phyloP scores from a whole-genome alignment of 331 rosid species.

The Pyrus hybrid region DNA sequence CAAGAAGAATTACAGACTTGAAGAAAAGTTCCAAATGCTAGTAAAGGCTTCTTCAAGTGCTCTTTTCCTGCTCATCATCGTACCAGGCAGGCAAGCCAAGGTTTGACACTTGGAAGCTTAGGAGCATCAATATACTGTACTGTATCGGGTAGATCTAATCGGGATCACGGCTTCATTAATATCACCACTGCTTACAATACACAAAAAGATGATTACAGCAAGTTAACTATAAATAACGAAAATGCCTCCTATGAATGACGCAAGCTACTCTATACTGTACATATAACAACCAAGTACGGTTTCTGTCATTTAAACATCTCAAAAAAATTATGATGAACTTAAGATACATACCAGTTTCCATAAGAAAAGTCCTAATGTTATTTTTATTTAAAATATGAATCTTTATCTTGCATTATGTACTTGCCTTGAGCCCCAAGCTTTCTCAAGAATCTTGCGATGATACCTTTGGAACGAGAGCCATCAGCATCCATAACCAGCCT shows the following conservation, averaged over 20 bases:
- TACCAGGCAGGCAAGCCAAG: slow-evolving; percentile 50
- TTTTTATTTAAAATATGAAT: no score
- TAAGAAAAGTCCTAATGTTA: not conserved
- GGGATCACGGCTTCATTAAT: slow-evolving; percentile 62
- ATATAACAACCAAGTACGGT: not conserved
- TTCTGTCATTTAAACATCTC: no score
- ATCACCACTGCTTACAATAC: slow-evolving; percentile 45
- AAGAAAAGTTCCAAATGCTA: no score
- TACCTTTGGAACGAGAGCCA: no score
- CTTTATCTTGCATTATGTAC: not conserved
- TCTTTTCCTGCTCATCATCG: slow-evolving; percentile 41
- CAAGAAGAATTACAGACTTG: no score
- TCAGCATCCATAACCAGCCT: no score
- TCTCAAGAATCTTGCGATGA: no score
- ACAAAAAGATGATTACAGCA: not conserved
- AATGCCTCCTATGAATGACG: not conserved
- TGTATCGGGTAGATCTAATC: slow-evolving; percentile 68
- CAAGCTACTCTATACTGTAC: not conserved
- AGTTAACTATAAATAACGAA: not conserved
- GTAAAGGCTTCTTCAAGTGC: no score
- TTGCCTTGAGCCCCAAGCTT: no score
- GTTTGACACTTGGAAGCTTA: slow-evolving; percentile 47
- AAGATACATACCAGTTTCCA: no score
- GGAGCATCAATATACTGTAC: slow-evolving; percentile 47
- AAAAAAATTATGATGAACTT: no score